These are phyloP conservation scores for Paraconiothyrium brasiliense DNA, from an alignment of 2,329 filamentous ascomycete species.

Conservation along the genomic window DNA sequence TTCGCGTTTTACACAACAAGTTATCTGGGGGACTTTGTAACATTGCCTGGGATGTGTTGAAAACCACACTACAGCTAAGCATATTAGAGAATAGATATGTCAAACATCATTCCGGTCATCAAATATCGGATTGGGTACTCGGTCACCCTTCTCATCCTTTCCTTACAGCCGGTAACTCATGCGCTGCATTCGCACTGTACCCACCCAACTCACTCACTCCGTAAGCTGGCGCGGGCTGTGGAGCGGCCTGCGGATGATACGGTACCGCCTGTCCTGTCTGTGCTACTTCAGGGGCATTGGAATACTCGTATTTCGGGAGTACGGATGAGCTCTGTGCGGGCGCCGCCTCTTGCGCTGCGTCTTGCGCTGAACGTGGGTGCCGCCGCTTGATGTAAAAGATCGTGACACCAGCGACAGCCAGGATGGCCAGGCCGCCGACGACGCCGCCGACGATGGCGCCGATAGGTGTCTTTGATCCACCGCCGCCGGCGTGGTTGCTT, in stretches of 20 bases:
- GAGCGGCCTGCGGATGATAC: not conserved
- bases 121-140: not conserved
- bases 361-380: not conserved
- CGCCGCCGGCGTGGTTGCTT: not conserved
- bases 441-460: conserved; percentile 5
- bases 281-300: not conserved
- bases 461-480: not conserved
- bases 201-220: conserved; percentile 4
- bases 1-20: not conserved
- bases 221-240: not conserved
- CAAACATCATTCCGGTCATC: too few species aligned
- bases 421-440: not conserved
- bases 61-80: conserved; percentile 4
- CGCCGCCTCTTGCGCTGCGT: not conserved
- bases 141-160: not conserved
- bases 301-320: not conserved
- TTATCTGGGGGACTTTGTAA: not conserved
- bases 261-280: not conserved
- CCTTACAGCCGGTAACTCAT: not conserved
- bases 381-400: conserved; percentile 7
- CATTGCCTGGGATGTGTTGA: not conserved
- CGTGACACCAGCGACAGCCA: not conserved
- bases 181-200: not conserved
- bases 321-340: not conserved
- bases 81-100: conserved; percentile 7